Conservation (phyloP, 192 early-diverging fungal genomes). For the Backusella sp. region DNA sequence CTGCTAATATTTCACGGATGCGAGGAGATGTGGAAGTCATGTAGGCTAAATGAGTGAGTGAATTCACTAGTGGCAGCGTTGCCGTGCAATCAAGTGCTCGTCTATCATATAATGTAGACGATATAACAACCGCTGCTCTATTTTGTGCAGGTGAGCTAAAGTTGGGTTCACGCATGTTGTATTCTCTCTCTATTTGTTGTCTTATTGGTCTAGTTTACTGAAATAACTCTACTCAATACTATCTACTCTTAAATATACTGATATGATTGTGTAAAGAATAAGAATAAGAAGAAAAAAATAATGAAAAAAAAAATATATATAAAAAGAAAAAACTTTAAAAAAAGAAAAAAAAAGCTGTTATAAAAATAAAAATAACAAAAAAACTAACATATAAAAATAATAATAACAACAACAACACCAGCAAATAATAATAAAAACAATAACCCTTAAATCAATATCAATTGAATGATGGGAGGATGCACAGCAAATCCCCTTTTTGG, state of each 20-base stretch:
- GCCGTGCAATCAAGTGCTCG: conserved; percentile 90
- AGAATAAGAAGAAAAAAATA: background rate
- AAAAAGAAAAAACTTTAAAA: background rate
- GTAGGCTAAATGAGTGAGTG: conserved; percentile 87
- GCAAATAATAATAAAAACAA: background rate
- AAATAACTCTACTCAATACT: background rate
- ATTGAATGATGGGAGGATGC: background rate
- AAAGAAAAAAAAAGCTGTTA: background rate
- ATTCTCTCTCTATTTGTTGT: background rate
- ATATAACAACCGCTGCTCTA: conserved; percentile 77
- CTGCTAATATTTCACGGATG: conserved; percentile 76
- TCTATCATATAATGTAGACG: conserved; percentile 84
- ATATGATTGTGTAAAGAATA: background rate
- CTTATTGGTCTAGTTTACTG: background rate
- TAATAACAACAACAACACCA: background rate
- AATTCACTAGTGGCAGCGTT: conserved; percentile 82
- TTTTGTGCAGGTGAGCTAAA: conserved; percentile 77
- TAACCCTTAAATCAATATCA: background rate
- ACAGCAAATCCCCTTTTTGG: background rate
- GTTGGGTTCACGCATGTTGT: conserved; percentile 77
- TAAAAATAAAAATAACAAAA: no score
- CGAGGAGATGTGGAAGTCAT: conserved; percentile 79
- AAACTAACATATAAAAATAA: background rate
- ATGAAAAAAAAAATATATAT: background rate
- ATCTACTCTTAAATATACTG: background rate